Evolutionary conservation across 176 grass and related monocot genomes (phyloP).

Genomic region (Panicum miliaceum): DNA sequence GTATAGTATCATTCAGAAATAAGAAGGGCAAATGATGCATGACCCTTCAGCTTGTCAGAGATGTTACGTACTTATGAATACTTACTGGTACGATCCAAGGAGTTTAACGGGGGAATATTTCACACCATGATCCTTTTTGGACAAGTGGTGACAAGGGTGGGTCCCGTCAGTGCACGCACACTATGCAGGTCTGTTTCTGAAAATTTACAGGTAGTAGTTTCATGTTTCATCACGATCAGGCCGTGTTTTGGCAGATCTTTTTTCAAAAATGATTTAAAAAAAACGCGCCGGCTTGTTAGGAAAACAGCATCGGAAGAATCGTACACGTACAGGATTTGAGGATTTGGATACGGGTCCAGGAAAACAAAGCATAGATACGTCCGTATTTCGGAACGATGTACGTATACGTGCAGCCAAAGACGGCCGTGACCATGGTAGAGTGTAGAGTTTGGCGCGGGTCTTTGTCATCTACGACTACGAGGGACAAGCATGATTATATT

Average conservation of each 20-base stretch:
- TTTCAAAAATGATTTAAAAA: background rate
- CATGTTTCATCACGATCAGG: background rate
- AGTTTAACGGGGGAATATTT: background rate
- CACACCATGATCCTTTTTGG: background rate
- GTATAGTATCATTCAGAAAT: background rate
- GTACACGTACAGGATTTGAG: background rate
- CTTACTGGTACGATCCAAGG: background rate
- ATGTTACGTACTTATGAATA: no score
- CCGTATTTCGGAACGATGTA: background rate
- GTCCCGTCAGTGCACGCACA: background rate
- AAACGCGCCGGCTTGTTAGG: background rate
- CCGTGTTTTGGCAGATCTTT: background rate
- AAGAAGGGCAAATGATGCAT: background rate
- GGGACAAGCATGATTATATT: background rate
- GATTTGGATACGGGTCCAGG: background rate
- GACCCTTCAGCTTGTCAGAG: background rate
- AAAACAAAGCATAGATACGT: background rate
- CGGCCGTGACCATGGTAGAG: background rate
- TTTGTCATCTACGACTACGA: background rate
- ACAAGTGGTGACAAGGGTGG: background rate
- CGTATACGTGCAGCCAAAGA: slow-evolving; percentile 13
- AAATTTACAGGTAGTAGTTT: no score
- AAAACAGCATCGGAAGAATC: no score
- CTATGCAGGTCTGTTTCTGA: background rate
- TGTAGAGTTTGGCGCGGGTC: background rate